A percentile compares a stretch with the other conserved stretches of the same genome.
phyloP scores from a whole-genome alignment of 768 basidiomycete species.

The Amanita exitialis region DNA sequence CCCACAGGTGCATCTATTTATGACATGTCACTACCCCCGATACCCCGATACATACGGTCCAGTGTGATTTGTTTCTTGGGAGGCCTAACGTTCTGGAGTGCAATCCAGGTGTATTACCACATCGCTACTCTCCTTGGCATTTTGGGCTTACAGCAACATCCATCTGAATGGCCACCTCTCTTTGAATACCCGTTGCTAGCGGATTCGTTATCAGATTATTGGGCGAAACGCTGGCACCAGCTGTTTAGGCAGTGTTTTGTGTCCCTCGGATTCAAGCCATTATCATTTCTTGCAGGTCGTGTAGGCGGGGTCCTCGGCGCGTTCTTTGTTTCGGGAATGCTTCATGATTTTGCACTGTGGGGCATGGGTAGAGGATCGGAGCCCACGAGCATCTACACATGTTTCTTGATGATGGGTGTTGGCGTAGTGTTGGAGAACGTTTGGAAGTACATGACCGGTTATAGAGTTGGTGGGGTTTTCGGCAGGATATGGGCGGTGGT shows the following conservation, averaged over 20 bases:
- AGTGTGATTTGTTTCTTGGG: conserved; percentile 29
- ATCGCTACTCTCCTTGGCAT: conserved; percentile 32
- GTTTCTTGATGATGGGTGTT: conserved; percentile 48
- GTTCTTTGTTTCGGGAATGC: conserved; percentile 47
- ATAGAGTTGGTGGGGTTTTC: conserved; percentile 31
- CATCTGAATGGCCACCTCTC: conserved; percentile 52
- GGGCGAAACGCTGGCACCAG: conserved; percentile 64
- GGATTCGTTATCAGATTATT: conserved; percentile 52
- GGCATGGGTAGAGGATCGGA: conserved; percentile 48
- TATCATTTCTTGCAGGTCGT: conserved; percentile 34
- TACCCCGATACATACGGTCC: conserved; percentile 32
- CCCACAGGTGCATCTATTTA: conserved; percentile 32
- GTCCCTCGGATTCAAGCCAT: conserved; percentile 34
- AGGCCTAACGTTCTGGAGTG: conserved; percentile 33
- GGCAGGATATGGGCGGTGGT: conserved; percentile 43
- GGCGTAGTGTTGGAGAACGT: conserved; percentile 38
- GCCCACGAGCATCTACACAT: conserved; percentile 29
- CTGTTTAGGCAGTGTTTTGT: conserved; percentile 50
- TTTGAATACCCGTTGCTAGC: conserved; percentile 48
- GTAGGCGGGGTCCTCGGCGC: conserved; percentile 42
- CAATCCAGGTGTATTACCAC: conserved; percentile 34
- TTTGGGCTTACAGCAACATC: conserved; percentile 35
- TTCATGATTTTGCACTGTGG: conserved; percentile 51
- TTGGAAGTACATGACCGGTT: conserved; percentile 36
- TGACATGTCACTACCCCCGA: conserved; percentile 23